Percentiles rank a stretch among this genome's conserved stretches.
These are phyloP conservation scores for Prunus mongolica DNA, from an alignment of 306 rosid genomes.

Conservation along the genomic window DNA sequence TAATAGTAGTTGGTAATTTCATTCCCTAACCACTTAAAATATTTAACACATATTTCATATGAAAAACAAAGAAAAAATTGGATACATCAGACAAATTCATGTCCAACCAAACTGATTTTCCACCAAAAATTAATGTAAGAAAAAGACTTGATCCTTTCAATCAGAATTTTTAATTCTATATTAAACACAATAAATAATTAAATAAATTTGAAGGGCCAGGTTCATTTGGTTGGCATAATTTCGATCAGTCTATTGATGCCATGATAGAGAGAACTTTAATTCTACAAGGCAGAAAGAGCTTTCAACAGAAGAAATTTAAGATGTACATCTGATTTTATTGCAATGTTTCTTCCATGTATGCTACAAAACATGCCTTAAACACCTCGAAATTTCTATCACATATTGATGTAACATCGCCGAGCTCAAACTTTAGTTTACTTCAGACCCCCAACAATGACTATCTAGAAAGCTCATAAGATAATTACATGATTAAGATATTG, in stretches of 20 bases:
- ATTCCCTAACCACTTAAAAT: no score
- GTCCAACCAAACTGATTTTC: background rate
- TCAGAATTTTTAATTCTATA: background rate
- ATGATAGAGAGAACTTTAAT: background rate
- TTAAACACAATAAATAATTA: background rate
- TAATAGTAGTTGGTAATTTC: no score
- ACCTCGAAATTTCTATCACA: background rate
- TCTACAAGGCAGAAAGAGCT: background rate
- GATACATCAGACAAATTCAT: background rate
- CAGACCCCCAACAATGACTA: background rate
- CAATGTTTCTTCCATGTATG: background rate
- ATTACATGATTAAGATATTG: conserved; percentile 6
- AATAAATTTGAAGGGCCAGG: background rate
- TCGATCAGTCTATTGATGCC: no score
- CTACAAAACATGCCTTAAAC: background rate
- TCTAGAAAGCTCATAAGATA: background rate
- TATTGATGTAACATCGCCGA: background rate
- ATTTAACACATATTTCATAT: no score
- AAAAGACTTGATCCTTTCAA: background rate
- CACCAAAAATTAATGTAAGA: background rate
- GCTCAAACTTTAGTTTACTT: background rate
- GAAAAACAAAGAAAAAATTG: background rate
- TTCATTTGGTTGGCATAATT: no score
- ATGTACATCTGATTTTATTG: background rate
- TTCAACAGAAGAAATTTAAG: background rate